Evolutionary conservation across 495 filamentous ascomycete genomes (phyloP).

Genomic region (Penicillium cinerascens): DNA sequence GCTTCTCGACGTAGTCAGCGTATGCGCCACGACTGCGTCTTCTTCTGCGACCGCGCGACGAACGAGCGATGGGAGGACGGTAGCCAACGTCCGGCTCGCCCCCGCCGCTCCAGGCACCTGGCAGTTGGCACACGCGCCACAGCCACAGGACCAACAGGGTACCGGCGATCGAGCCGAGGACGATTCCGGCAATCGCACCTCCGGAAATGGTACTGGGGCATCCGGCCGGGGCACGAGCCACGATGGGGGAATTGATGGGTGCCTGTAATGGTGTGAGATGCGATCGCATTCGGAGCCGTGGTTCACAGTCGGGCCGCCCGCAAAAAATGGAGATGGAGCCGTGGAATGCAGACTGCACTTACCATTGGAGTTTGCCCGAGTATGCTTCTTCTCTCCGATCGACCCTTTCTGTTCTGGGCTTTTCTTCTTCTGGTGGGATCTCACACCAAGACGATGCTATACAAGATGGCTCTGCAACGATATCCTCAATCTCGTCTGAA

Average conservation of each 20-base stretch:
- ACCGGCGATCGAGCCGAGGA: constrained; percentile 56
- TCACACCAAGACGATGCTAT: not conserved
- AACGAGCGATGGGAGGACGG: constrained; percentile 16
- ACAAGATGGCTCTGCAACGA: not conserved
- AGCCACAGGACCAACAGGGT: constrained; percentile 54
- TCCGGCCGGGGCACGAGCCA: constrained; percentile 19
- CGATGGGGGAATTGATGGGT: constrained; percentile 15
- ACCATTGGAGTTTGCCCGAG: not conserved
- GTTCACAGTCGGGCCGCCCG: not conserved
- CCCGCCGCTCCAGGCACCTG: constrained; percentile 18
- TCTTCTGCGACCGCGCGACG: constrained; percentile 12
- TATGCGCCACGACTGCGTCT: constrained; percentile 21
- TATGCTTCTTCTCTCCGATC: not conserved
- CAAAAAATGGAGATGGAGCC: not conserved
- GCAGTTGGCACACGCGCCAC: constrained; percentile 26
- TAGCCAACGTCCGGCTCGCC: constrained; percentile 27
- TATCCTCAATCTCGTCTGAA: not conserved
- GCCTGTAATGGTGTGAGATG: constrained; percentile 10
- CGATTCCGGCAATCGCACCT: constrained; percentile 58
- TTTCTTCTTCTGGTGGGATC: not conserved
- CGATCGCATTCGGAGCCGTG: constrained; percentile 2
- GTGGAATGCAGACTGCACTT: constrained; percentile 2
- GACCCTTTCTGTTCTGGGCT: not conserved
- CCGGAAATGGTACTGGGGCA: constrained; percentile 45
- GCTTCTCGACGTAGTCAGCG: constrained; percentile 39